These are phyloP conservation scores for Diaporthe sp. DNA, from an alignment of 2,329 filamentous ascomycete genomes.

Conservation along the genomic window DNA sequence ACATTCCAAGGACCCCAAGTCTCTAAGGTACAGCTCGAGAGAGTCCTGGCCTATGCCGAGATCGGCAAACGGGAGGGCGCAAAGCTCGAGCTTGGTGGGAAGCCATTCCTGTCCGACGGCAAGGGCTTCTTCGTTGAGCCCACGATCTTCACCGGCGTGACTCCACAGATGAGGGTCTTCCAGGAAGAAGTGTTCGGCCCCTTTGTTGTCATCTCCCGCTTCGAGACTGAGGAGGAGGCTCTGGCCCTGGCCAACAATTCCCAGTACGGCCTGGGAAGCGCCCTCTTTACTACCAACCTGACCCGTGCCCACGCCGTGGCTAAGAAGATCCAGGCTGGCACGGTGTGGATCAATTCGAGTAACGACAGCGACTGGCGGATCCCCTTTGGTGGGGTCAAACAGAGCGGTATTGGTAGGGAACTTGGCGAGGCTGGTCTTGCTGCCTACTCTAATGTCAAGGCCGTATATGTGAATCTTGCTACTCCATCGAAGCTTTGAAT, in stretches of 20 bases:
- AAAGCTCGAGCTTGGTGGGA: constrained; percentile 71
- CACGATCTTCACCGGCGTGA: constrained; percentile 52
- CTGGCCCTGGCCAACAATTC: constrained; percentile 56
- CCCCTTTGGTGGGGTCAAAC: constrained; percentile 57
- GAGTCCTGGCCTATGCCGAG: constrained; percentile 76
- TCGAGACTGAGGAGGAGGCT: constrained; percentile 53
- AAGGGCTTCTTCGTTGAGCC: constrained; percentile 52
- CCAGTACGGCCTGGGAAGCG: constrained; percentile 68
- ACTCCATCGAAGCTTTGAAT: constrained; percentile 24
- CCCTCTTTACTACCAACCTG: constrained; percentile 70
- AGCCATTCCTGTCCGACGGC: constrained; percentile 65
- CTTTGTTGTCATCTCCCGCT: constrained; percentile 49
- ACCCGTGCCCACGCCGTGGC: constrained; percentile 57
- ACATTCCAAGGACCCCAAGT: constrained; percentile 80
- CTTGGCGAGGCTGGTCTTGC: constrained; percentile 50
- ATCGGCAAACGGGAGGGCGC: constrained; percentile 75
- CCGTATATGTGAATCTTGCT: constrained; percentile 51
- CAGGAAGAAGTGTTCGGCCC: constrained; percentile 53
- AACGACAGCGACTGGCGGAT: constrained; percentile 64
- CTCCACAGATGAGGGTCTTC: constrained; percentile 51
- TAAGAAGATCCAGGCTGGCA: constrained; percentile 68
- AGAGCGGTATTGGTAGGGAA: constrained; percentile 52
- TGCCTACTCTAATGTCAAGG: constrained; percentile 51
- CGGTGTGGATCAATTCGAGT: constrained; percentile 61
- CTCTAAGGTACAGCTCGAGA: constrained; percentile 75